Conservation (phyloP, 2,329 filamentous ascomycete genomes). For the Lachnellula occidentalis region DNA sequence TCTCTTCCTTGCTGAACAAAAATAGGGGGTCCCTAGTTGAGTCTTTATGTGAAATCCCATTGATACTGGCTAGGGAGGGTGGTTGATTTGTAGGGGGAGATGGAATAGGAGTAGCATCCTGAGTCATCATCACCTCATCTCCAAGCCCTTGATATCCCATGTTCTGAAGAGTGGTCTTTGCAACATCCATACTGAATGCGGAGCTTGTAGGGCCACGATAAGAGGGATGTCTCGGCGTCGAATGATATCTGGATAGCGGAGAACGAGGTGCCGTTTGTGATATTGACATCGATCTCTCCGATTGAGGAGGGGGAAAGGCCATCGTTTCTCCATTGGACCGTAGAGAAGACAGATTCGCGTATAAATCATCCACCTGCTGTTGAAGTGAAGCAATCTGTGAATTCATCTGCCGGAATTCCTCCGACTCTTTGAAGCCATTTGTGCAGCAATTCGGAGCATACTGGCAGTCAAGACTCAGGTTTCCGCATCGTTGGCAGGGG, state of each 20-base stretch:
- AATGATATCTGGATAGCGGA: conserved; percentile 18
- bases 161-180: conserved; percentile 78
- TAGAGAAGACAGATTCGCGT: conserved; percentile 58
- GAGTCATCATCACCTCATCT: conserved; percentile 54
- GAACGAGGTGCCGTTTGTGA: conserved; percentile 22
- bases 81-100: conserved; percentile 26
- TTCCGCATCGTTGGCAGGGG: conserved; percentile 62
- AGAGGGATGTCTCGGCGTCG: conserved; percentile 40
- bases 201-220: conserved; percentile 85
- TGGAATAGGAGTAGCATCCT: conserved; percentile 43
- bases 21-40: conserved; percentile 69
- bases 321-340: conserved; percentile 16
- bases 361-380: conserved; percentile 76
- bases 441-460: conserved; percentile 63
- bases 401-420: conserved; percentile 81
- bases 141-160: conserved; percentile 75
- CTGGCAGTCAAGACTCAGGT: conserved; percentile 59
- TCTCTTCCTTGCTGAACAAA: conserved; percentile 71
- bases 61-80: conserved; percentile 18
- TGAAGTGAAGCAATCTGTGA: conserved; percentile 70
- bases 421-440: conserved; percentile 85
- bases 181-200: conserved; percentile 79
- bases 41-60: conserved; percentile 47
- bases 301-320: conserved; percentile 12
- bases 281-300: conserved; percentile 25